A percentile compares a stretch with the other conserved stretches of the same genome.
Evolutionary conservation across 805 yeast genomes (phyloP).

Genomic region (Pichia gijzeniarum): DNA sequence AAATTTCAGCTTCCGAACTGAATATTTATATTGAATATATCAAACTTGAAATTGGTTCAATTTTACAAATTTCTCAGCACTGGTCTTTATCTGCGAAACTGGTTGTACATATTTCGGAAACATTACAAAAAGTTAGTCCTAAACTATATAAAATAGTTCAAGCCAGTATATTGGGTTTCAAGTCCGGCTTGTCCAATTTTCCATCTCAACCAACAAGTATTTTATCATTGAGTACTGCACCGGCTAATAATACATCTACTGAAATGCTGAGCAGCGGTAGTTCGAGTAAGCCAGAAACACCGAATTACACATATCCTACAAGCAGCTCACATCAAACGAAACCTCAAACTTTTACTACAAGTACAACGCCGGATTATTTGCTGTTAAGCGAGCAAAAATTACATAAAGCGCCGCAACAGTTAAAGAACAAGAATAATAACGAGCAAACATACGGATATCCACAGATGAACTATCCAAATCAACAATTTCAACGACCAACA

Average conservation of each 20-base stretch:
- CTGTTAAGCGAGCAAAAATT: too few relatives aligned
- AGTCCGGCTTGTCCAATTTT: slow-evolving; percentile 10
- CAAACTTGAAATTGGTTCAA: slow-evolving; percentile 43
- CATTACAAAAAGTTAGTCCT: slow-evolving; percentile 38
- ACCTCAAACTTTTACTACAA: background rate
- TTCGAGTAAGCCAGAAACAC: too few relatives aligned
- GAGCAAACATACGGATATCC: too few relatives aligned
- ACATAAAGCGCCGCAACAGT: too few relatives aligned
- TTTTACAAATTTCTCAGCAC: slow-evolving; percentile 43
- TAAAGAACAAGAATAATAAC: too few relatives aligned
- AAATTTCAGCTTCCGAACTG: slow-evolving; percentile 31
- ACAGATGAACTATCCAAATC: background rate
- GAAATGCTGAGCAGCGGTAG: background rate
- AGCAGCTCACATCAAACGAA: too few relatives aligned
- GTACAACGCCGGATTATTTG: background rate
- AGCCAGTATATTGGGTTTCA: slow-evolving; percentile 23
- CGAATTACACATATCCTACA: too few relatives aligned
- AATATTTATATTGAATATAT: slow-evolving; percentile 42
- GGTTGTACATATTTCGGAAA: slow-evolving; percentile 41
- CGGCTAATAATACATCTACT: background rate
- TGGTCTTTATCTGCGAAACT: slow-evolving; percentile 45
- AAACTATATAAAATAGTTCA: slow-evolving; percentile 34
- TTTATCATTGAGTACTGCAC: background rate
- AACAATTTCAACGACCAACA: background rate
- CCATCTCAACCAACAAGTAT: background rate